Percentiles rank a stretch among this genome's conserved stretches.
Conservation (phyloP, 164 flowering plant species). For the Magnolia officinalis region DNA sequence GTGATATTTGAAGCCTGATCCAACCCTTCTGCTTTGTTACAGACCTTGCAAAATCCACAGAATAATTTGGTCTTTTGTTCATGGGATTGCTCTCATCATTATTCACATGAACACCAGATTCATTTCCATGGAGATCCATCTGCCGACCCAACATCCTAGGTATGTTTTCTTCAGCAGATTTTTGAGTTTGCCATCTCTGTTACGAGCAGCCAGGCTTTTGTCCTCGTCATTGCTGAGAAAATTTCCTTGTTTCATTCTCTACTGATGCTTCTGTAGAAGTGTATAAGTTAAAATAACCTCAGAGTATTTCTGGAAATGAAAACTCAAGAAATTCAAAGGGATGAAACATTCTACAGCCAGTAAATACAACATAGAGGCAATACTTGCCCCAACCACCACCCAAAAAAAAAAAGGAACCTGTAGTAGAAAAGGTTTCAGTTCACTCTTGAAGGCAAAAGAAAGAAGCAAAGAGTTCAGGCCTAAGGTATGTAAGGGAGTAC, state of each 20-base stretch:
- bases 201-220: conserved; percentile 31
- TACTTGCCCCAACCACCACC: neutral
- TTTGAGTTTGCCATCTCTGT: conserved; percentile 62
- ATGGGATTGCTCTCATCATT: conserved; percentile 27
- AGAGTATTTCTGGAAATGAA: neutral
- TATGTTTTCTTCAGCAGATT: conserved; percentile 67
- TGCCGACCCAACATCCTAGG: conserved; percentile 62
- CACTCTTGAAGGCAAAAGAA: no score
- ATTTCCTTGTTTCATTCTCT: conserved; percentile 33
- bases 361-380: neutral
- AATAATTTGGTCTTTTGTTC: conserved; percentile 28
- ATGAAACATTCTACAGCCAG: neutral
- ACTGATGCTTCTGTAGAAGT: conserved; percentile 46
- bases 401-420: no score
- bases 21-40: neutral
- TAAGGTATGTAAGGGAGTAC: no score
- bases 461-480: no score
- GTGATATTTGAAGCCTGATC: no score
- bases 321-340: neutral
- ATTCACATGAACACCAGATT: conserved; percentile 22
- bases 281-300: neutral
- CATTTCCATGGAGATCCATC: conserved; percentile 37
- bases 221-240: conserved; percentile 26
- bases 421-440: no score
- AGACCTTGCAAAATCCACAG: conserved; percentile 78